These are phyloP conservation scores for Cryoendolithus antarcticus DNA, from an alignment of 2,329 filamentous ascomycete species.

Conservation along the genomic window DNA sequence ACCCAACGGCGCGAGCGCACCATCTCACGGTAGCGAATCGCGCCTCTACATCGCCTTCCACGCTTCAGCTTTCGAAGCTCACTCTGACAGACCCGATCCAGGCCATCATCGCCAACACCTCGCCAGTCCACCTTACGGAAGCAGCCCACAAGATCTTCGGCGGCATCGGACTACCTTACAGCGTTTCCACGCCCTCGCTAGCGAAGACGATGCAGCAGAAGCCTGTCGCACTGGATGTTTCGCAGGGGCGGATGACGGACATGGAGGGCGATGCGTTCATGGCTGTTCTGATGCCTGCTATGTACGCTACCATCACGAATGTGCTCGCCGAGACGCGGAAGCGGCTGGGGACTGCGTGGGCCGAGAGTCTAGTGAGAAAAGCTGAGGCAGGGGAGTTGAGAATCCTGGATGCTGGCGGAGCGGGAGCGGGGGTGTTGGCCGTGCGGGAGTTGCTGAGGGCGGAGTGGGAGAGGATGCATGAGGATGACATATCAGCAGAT, in stretches of 20 bases:
- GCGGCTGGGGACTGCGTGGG: slow-evolving; percentile 58
- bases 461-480: slow-evolving; percentile 62
- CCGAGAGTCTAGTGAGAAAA: slow-evolving; percentile 49
- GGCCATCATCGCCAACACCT: slow-evolving; percentile 47
- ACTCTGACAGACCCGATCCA: slow-evolving; percentile 59
- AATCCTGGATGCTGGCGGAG: slow-evolving; percentile 63
- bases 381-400: slow-evolving; percentile 43
- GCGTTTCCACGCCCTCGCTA: slow-evolving; percentile 53
- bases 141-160: slow-evolving; percentile 66
- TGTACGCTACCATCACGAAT: slow-evolving; percentile 56
- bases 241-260: slow-evolving; percentile 55
- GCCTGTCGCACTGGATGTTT: slow-evolving; percentile 51
- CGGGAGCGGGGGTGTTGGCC: slow-evolving; percentile 59
- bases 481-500: slow-evolving; percentile 13
- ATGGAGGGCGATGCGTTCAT: slow-evolving; percentile 66
- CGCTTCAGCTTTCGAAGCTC: slow-evolving; percentile 60
- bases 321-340: slow-evolving; percentile 62
- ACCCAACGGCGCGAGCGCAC: slow-evolving; percentile 49
- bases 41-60: slow-evolving; percentile 60
- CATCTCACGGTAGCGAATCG: slow-evolving; percentile 62
- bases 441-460: slow-evolving; percentile 68
- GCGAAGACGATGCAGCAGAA: slow-evolving; percentile 49
- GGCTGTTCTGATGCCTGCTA: slow-evolving; percentile 55
- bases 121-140: slow-evolving; percentile 62
- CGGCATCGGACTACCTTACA: slow-evolving; percentile 62